Evolutionary conservation across 2,329 filamentous ascomycete genomes (phyloP), one percentile per base, ranked within the genome.

Genomic region (Sporothrix pallida): DNA sequence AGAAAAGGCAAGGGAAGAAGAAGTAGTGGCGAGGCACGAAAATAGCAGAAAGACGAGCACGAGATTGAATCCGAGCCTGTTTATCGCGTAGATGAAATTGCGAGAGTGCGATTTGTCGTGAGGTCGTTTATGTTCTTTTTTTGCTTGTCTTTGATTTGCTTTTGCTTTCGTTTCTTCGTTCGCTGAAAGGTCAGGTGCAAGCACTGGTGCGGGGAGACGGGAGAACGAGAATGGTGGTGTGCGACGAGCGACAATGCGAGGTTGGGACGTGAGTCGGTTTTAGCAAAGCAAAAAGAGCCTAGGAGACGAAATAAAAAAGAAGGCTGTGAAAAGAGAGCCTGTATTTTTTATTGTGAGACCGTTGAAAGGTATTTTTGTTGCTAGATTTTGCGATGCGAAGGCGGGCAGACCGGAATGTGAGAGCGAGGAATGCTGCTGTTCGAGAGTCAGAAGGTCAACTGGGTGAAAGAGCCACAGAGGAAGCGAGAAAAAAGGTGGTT

Each of bases 361-460:
- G 52, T 62, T 71, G 20, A 23, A 48, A 15, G 42, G 68, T 20
- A 31, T 23, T 44, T 58, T 71, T 46, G 50, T 60, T 62, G 69
- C 69, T 60, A 42, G 42, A 13, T 48, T 31, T 54, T 62, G 69
- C 69, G 69, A 71, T 71, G 69, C 54, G 69, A 2, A 54, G 54
- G 42, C 54, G 69, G 68, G 54, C 52, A 31, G 69, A 48, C 69
- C 54, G 69, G 69, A 71, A 71, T 71, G 69, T 50, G 46, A 48
- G n/a, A 62, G 58, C 62, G 72, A 70, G 72, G 54, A 63, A 58
- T 62, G 69, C 13, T 48, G 37, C 67, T 69, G 67, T 69, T 69
- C n/a, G 52, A 60, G 70, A 15, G 70, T 50, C 42, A 63, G 56
- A 63, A 65, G 70, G 63, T 74, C 70, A 74, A 70, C 70, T 72